Percentiles rank a stretch among this genome's conserved stretches.
Evolutionary conservation across 2,329 filamentous ascomycete genomes (phyloP).

Genomic region (Pseudogymnoascus sp.): DNA sequence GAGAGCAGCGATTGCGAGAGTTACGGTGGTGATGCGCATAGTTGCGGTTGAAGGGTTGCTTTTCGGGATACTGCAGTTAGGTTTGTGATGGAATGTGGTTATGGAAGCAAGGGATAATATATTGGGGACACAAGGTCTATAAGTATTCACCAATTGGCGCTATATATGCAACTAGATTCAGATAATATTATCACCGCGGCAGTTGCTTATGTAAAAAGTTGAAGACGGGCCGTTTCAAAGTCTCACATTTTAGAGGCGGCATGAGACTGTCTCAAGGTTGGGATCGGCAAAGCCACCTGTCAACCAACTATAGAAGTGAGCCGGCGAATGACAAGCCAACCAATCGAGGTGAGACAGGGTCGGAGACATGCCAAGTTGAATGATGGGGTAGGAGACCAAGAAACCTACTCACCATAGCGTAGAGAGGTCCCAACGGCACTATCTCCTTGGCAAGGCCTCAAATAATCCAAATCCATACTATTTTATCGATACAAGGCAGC

Average conservation of each 20-base stretch:
- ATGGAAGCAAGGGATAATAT: not conserved
- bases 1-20: not conserved
- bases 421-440: not conserved
- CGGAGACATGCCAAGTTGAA: not conserved
- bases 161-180: not conserved
- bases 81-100: not conserved
- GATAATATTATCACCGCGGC: not conserved
- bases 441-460: not conserved
- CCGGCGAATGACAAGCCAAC: not conserved
- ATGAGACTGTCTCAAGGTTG: not conserved
- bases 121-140: not conserved
- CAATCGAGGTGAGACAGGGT: not conserved
- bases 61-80: not conserved
- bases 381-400: not conserved
- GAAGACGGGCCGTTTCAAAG: not conserved
- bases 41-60: not conserved
- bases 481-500: not conserved
- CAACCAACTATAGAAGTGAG: not conserved
- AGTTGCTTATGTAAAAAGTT: not conserved
- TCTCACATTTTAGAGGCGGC: not conserved
- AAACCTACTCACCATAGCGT: not conserved
- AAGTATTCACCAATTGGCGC: not conserved
- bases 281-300: not conserved
- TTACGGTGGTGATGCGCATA: not conserved
- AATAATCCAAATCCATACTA: not conserved